Conservation (phyloP, 345 rosid species). For the Clausena lansium region DNA sequence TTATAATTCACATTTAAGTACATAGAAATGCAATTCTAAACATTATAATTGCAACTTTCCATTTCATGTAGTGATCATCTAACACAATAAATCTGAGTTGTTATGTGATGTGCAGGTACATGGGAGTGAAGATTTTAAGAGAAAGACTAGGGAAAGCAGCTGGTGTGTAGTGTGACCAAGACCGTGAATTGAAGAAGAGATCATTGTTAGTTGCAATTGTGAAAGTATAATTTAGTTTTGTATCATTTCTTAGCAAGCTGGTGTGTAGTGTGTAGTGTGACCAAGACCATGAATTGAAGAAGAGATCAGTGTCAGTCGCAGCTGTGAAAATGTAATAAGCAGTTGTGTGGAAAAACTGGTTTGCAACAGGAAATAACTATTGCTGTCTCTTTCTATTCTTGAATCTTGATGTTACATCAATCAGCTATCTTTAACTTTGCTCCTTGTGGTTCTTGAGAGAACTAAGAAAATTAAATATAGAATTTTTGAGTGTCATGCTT, state of each 20-base stretch:
- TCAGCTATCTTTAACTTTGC: not conserved
- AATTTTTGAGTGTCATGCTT: no score
- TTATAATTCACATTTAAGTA: not conserved
- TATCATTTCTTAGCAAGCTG: conserved; percentile 12
- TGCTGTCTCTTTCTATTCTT: not conserved
- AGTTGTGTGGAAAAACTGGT: conserved; percentile 8
- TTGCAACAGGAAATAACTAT: conserved; percentile 3
- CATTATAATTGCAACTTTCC: not conserved
- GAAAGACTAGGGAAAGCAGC: conserved; percentile 63
- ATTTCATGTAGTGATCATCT: not conserved
- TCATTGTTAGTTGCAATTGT: conserved; percentile 8
- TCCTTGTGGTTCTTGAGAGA: not conserved
- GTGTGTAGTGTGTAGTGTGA: conserved; percentile 29
- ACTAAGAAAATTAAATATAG: no score
- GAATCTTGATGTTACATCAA: not conserved
- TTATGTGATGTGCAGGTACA: conserved; percentile 60
- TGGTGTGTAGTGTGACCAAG: conserved; percentile 36
- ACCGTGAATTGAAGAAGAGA: not conserved
- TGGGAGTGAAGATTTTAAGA: conserved; percentile 83
- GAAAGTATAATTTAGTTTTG: not conserved
- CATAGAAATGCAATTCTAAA: not conserved
- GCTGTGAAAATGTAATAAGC: conserved; percentile 4
- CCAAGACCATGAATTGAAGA: not conserved
- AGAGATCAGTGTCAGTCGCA: conserved; percentile 6
- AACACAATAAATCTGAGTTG: not conserved